These are phyloP conservation scores for Elaeis oleifera DNA, from an alignment of 202 grass and related monocot genomes.

Conservation along the genomic window DNA sequence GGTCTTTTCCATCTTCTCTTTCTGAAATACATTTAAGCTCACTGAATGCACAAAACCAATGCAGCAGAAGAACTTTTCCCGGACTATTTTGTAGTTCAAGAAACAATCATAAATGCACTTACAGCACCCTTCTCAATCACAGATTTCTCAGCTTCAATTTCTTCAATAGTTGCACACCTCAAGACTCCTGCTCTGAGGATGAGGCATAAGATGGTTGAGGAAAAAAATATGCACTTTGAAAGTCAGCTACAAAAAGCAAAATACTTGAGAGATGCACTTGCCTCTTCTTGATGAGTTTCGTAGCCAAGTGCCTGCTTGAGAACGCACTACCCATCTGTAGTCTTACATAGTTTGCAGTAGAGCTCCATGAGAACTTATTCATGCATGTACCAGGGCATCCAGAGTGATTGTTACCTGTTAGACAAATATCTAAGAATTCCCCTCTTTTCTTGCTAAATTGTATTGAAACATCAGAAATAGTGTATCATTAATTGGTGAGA, in stretches of 20 bases:
- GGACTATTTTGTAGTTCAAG: no score
- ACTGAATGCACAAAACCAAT: slow-evolving; percentile 14
- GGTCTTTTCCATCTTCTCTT: slow-evolving; percentile 90
- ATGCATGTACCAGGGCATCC: slow-evolving; percentile 32
- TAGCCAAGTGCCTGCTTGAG: slow-evolving; percentile 26
- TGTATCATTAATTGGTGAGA: not conserved
- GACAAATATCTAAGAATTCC: not conserved
- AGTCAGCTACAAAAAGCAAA: not conserved
- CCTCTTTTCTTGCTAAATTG: not conserved
- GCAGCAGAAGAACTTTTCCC: not conserved
- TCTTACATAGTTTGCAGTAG: slow-evolving; percentile 28
- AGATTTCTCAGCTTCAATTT: slow-evolving; percentile 86
- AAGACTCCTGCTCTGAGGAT: slow-evolving; percentile 64
- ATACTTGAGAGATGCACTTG: slow-evolving; percentile 26
- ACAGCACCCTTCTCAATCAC: slow-evolving; percentile 73
- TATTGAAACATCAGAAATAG: not conserved
- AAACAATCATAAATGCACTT: slow-evolving; percentile 15
- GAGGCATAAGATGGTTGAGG: slow-evolving; percentile 23
- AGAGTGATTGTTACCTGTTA: slow-evolving; percentile 1
- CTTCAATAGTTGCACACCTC: slow-evolving; percentile 87
- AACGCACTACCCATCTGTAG: slow-evolving; percentile 36
- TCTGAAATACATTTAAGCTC: slow-evolving; percentile 33
- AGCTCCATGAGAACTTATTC: slow-evolving; percentile 21
- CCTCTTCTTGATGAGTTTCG: slow-evolving; percentile 43
- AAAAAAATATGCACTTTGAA: slow-evolving; percentile 21